A percentile compares a stretch with the other conserved stretches of the same genome.
phyloP scores from a whole-genome alignment of 371 early-diverging fungal species.

The Apophysomyces variabilis region DNA sequence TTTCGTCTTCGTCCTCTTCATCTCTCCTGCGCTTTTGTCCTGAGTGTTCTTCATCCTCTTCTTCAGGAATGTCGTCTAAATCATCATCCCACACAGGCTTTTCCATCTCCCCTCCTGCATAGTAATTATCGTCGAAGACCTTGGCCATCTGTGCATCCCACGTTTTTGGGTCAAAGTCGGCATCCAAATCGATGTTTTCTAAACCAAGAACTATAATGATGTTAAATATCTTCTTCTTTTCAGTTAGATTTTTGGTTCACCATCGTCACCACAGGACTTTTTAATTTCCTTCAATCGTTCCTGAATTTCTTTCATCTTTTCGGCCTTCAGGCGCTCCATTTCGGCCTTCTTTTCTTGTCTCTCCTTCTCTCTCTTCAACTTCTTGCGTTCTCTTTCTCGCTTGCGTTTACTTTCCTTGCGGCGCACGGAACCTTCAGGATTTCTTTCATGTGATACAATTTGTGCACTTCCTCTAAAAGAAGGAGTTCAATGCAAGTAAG shows the following conservation, averaged over 20 bases:
- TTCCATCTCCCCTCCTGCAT: conserved; percentile 51
- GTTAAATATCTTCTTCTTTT: not conserved
- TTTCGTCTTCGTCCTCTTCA: conserved; percentile 39
- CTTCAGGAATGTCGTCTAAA: conserved; percentile 74
- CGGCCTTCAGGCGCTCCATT: conserved; percentile 86
- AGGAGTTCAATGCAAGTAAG: not conserved
- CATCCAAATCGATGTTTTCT: conserved; percentile 83
- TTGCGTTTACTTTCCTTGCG: conserved; percentile 80
- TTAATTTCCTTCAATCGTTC: conserved; percentile 81
- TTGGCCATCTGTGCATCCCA: conserved; percentile 84
- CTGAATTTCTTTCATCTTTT: conserved; percentile 83
- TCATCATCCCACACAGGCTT: conserved; percentile 91
- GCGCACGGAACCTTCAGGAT: conserved; percentile 72
- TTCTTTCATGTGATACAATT: conserved; percentile 78
- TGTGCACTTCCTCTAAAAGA: conserved; percentile 54
- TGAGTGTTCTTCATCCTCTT: conserved; percentile 54
- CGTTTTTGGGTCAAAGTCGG: conserved; percentile 87
- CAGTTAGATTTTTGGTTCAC: conserved; percentile 25
- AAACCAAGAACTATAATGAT: conserved; percentile 59
- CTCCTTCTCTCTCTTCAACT: conserved; percentile 73
- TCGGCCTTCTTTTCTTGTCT: conserved; percentile 78
- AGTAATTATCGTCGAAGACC: conserved; percentile 80
- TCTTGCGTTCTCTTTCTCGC: conserved; percentile 66
- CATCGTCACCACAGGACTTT: conserved; percentile 81
- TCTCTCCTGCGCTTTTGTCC: conserved; percentile 32